Conservation (phyloP, 495 filamentous ascomycete species). For the Oidiodendron maius region DNA sequence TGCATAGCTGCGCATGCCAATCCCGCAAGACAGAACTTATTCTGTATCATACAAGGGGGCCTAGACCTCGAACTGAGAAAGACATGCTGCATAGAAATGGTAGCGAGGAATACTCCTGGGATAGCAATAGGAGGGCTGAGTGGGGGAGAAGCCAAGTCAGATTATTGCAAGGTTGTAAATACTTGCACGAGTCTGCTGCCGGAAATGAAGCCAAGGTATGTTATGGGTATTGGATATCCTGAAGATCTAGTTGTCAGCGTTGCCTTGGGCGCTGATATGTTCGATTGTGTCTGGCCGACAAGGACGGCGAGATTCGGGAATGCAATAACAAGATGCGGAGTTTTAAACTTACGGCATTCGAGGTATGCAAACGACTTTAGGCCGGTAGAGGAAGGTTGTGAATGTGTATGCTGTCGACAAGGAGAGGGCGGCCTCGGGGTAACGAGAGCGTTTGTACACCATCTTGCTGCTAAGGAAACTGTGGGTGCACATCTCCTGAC, state of each 20-base stretch:
- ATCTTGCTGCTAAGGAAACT: constrained; percentile 89
- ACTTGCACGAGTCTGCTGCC: constrained; percentile 82
- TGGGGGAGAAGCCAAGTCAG: constrained; percentile 64
- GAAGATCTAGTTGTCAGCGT: constrained; percentile 90
- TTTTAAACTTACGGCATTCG: constrained; percentile 76
- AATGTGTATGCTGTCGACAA: constrained; percentile 66
- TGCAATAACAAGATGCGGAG: constrained; percentile 75
- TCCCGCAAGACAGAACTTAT: constrained; percentile 81
- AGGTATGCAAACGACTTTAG: constrained; percentile 71
- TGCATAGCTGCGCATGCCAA: constrained; percentile 90
- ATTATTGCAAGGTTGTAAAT: constrained; percentile 61
- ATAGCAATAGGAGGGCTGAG: constrained; percentile 94
- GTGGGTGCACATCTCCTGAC: constrained; percentile 91
- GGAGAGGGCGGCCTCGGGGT: constrained; percentile 72
- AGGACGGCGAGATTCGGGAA: constrained; percentile 94
- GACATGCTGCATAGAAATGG: constrained; percentile 86
- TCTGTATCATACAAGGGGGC: constrained; percentile 97
- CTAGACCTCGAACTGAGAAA: constrained; percentile 83
- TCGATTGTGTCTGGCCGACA: constrained; percentile 98
- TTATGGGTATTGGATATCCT: constrained; percentile 97
- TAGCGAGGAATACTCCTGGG: constrained; percentile 82
- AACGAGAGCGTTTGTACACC: constrained; percentile 84
- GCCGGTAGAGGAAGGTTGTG: constrained; percentile 76
- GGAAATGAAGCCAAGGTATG: constrained; percentile 88
- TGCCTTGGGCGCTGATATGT: constrained; percentile 96